phyloP scores from a whole-genome alignment of 345 rosid genomes.

The Leavenworthia alabamica region DNA sequence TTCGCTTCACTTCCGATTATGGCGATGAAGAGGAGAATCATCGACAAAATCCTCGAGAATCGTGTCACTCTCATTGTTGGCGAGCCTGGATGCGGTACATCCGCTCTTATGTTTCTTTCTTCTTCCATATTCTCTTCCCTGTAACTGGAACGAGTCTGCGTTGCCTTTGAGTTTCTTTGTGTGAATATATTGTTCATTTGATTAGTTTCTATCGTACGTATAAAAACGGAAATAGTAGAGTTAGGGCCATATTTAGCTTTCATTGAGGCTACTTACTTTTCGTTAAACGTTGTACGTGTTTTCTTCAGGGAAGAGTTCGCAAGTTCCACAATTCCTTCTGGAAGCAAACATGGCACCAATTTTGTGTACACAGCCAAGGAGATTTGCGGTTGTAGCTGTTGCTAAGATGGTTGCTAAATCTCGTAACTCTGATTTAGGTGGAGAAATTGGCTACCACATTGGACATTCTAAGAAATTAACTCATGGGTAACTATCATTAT shows the following conservation, averaged over 20 bases:
- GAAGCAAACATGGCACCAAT: constrained; percentile 66
- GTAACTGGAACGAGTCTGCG: not conserved
- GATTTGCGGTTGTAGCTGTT: constrained; percentile 94
- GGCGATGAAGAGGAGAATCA: constrained; percentile 57
- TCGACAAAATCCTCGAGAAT: constrained; percentile 74
- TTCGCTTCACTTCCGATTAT: constrained; percentile 66
- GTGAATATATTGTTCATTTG: not conserved
- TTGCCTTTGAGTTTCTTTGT: not conserved
- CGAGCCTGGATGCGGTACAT: constrained; percentile 88
- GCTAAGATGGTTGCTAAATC: constrained; percentile 89
- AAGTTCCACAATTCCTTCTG: constrained; percentile 84
- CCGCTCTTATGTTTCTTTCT: not conserved
- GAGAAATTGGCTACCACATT: constrained; percentile 87
- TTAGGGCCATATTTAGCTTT: not conserved
- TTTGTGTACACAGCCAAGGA: constrained; percentile 85
- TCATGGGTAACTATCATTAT: constrained; percentile 37
- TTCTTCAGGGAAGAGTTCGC: constrained; percentile 86
- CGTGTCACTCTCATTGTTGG: constrained; percentile 96
- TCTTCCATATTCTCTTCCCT: no score
- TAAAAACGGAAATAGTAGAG: not conserved
- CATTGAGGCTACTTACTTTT: not conserved
- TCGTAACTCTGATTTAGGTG: constrained; percentile 76
- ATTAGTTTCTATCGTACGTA: not conserved
- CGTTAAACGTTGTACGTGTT: not conserved
- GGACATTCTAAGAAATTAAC: constrained; percentile 76